A percentile compares a stretch with the other conserved stretches of the same genome.
phyloP scores from a whole-genome alignment of 371 early-diverging fungal genomes.

The Chytridiales sp. region DNA sequence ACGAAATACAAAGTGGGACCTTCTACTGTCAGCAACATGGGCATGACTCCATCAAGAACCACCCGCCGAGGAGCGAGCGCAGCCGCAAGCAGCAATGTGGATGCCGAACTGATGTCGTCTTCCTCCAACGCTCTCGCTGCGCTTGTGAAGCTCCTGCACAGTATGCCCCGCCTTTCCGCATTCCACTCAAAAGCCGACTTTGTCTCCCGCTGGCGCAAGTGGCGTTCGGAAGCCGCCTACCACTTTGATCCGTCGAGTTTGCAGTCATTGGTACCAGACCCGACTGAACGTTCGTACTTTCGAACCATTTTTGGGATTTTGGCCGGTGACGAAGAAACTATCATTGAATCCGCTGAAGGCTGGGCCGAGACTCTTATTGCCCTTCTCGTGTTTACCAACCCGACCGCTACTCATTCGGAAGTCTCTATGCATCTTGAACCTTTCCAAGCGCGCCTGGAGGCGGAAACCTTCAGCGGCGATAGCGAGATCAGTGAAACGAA shows the following conservation, averaged over 20 bases:
- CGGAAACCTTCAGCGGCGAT: neutral
- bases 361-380: slow-evolving; percentile 13
- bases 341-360: neutral
- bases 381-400: slow-evolving; percentile 1
- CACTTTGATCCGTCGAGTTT: neutral
- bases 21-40: too few relatives aligned
- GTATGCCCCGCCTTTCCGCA: slow-evolving; percentile 5
- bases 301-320: slow-evolving; percentile 1
- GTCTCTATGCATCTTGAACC: neutral
- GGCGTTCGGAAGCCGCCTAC: neutral
- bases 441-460: neutral
- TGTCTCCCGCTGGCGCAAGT: neutral
- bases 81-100: too few relatives aligned
- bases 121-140: too few relatives aligned
- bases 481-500: neutral
- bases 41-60: too few relatives aligned
- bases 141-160: slow-evolving; percentile 4
- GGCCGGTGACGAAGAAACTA: slow-evolving; percentile 3
- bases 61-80: too few relatives aligned
- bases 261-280: neutral
- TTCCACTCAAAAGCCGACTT: neutral
- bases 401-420: neutral
- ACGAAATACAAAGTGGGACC: too few relatives aligned
- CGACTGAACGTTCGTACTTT: neutral
- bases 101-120: too few relatives aligned